Evolutionary conservation across 371 early-diverging fungal species (phyloP), one percentile per base, ranked within the genome.

Genomic region (Sporodiniella umbellata): DNA sequence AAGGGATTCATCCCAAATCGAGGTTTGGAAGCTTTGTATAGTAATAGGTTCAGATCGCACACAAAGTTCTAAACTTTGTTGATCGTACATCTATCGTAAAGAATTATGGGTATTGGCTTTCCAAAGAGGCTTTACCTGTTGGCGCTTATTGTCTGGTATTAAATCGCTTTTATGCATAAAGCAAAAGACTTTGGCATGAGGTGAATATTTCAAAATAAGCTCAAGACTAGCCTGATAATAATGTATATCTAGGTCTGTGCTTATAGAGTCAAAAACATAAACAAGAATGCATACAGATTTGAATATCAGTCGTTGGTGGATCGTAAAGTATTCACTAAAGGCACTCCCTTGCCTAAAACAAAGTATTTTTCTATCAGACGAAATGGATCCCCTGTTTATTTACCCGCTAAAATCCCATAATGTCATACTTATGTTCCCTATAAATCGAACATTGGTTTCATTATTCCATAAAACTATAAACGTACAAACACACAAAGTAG

Each of bases 141-240:
- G 88, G 25, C 91, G 62, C 44, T 81, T 72, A 18, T 86, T 83
- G 54, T 86, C 88, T 53, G 77, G 88, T 23, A 95, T 84, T 49
- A 95, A 74, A 78, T 97, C 96, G 91, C 95, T 94, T 62, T 98
- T 98, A 68, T 98, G 98, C 40, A 98, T 84, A 45, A 98, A 72
- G 49, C 93, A 92, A 65, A 95, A 96, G 22, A 98, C 87, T 52
- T 87, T 84, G 35, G 96, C 96, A 45, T 93, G 88, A 51, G 81
- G 80, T 12, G 92, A 92, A 59, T 88, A 84, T 17, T 75, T 68
- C 58, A 80, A 51, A 42, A 98, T 86, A n/a, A 90, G 88, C 42
- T 92, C 88, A 37, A 97, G 60, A 50, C 90, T 92, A 8, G 85
- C 83, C 60, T 93, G 89, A 54, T 92, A 96, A 65, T 95, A 91